These are phyloP conservation scores for Talaromyces trachyspermus DNA, from an alignment of 495 filamentous ascomycete genomes.

Conservation along the genomic window DNA sequence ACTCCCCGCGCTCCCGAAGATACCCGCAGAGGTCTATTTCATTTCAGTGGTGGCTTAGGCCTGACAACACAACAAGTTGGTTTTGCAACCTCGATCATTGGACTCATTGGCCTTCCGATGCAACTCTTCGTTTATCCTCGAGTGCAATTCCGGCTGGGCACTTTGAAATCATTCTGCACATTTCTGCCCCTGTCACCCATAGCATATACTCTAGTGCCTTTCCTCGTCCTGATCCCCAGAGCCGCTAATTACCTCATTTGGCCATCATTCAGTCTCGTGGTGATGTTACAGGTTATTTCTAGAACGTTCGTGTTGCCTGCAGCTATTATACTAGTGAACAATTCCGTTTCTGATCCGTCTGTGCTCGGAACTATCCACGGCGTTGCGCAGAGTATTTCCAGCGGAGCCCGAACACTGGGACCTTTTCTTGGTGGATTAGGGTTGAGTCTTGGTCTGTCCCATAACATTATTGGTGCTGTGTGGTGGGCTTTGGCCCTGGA, in stretches of 20 bases:
- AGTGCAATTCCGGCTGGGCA: conserved; percentile 53
- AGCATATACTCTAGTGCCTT: conserved; percentile 60
- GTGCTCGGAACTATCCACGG: conserved; percentile 67
- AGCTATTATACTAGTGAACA: conserved; percentile 62
- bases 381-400: conserved; percentile 55
- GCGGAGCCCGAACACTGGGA: conserved; percentile 54
- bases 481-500: conserved; percentile 61
- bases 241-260: conserved; percentile 38
- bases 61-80: conserved; percentile 62
- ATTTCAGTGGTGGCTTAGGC: conserved; percentile 67
- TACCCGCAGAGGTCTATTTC: conserved; percentile 43
- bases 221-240: conserved; percentile 53
- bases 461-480: conserved; percentile 59
- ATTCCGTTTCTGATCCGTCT: conserved; percentile 52
- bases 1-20: conserved; percentile 49
- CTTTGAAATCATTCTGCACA: conserved; percentile 49
- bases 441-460: conserved; percentile 54
- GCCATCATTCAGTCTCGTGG: conserved; percentile 50
- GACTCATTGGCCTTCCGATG: conserved; percentile 58
- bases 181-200: conserved; percentile 58
- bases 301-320: conserved; percentile 65
- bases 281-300: conserved; percentile 61
- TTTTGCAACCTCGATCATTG: conserved; percentile 60
- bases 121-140: conserved; percentile 66
- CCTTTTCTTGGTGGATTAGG: conserved; percentile 59